These are phyloP conservation scores for Mycena pura DNA, from an alignment of 768 basidiomycete genomes.

Conservation along the genomic window DNA sequence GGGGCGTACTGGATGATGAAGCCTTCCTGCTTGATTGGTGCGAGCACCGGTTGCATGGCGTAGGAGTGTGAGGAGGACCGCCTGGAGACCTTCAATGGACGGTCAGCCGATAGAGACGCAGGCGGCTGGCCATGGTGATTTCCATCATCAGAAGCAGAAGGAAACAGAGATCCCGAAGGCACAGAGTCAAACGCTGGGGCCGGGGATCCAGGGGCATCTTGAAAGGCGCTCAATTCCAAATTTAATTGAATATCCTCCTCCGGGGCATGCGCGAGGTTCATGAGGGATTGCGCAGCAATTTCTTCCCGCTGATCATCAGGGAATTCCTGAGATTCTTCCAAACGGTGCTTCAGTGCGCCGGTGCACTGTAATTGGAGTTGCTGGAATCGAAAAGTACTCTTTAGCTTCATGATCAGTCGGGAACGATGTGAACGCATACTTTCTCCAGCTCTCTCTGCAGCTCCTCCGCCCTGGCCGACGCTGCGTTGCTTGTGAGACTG, in stretches of 20 bases:
- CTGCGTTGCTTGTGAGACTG: neutral
- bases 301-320: neutral
- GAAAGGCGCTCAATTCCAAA: neutral
- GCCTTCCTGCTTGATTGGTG: neutral
- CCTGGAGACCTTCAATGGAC: neutral
- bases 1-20: neutral
- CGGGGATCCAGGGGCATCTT: neutral
- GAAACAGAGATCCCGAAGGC: neutral
- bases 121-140: neutral
- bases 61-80: neutral
- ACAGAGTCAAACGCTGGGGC: neutral
- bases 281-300: neutral
- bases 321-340: no score
- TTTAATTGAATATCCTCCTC: neutral
- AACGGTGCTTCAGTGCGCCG: no score
- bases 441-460: neutral
- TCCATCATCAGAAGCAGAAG: neutral
- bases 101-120: neutral
- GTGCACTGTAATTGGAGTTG: no score
- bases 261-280: neutral
- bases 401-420: neutral
- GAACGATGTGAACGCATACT: neutral
- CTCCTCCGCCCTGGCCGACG: neutral
- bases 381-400: neutral
- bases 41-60: neutral